Conservation (phyloP, 345 rosid genomes). For the Brassica juncea region DNA sequence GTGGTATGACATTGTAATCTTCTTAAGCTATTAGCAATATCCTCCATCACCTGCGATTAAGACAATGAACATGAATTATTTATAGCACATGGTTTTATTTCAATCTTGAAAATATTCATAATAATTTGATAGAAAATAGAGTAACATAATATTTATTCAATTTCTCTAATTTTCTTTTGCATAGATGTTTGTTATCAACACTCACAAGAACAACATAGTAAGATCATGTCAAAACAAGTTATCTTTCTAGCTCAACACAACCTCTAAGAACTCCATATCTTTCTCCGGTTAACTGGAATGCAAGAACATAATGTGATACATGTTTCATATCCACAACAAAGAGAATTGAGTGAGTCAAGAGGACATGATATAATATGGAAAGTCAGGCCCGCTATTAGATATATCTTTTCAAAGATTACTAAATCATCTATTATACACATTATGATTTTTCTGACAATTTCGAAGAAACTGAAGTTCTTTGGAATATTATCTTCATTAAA, state of each 20-base stretch:
- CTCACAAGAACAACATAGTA: no score
- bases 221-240: not conserved
- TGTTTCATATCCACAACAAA: not conserved
- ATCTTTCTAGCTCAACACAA: not conserved
- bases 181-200: no score
- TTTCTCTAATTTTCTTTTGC: no score
- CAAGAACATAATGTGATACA: not conserved
- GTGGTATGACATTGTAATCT: no score
- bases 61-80: no score
- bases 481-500: not conserved
- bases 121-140: no score
- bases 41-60: no score
- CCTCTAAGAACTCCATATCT: not conserved
- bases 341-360: not conserved
- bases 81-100: no score
- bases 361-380: not conserved
- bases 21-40: no score
- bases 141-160: no score
- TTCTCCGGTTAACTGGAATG: not conserved
- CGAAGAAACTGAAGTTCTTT: not conserved
- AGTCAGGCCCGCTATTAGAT: not conserved
- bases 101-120: no score
- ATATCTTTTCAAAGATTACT: not conserved
- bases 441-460: not conserved
- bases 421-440: not conserved